Percentiles rank a stretch among this genome's conserved stretches.
These are phyloP conservation scores for Wickerhamomyces xylosicus DNA, from an alignment of 805 yeast species.

Conservation along the genomic window DNA sequence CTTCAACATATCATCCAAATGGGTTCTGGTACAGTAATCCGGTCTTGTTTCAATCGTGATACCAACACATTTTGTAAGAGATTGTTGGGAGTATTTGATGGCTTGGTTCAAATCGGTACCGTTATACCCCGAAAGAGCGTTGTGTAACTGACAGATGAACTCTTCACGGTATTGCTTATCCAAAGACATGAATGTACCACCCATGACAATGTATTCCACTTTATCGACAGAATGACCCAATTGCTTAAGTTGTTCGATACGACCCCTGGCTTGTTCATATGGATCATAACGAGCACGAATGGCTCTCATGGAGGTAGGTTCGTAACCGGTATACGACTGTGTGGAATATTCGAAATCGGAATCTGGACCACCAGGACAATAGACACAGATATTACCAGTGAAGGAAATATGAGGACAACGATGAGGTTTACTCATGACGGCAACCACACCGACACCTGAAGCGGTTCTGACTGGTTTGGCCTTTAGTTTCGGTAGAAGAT, in stretches of 20 bases:
- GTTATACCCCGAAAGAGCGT: conserved; percentile 88
- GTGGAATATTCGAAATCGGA: conserved; percentile 97
- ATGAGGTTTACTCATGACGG: conserved; percentile 99
- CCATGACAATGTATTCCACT: conserved; percentile 97
- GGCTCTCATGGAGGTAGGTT: conserved; percentile 99
- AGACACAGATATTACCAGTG: conserved; percentile 97
- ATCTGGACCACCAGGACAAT: conserved; percentile 99
- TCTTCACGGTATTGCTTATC: conserved; percentile 84
- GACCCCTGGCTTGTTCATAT: conserved; percentile 95
- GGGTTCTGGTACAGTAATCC: conserved; percentile 95
- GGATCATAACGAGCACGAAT: conserved; percentile 97
- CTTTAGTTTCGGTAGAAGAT: conserved; percentile 81
- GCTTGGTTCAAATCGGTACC: conserved; percentile 88
- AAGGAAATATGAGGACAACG: conserved; percentile 98
- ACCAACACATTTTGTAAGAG: conserved; percentile 95
- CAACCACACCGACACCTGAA: conserved; percentile 97
- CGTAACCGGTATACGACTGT: conserved; percentile 96
- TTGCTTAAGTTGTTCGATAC: conserved; percentile 91
- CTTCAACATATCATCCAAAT: conserved; percentile 86
- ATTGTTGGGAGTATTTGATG: conserved; percentile 81
- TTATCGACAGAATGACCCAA: conserved; percentile 95
- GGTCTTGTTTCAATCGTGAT: conserved; percentile 98
- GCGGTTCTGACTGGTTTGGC: conserved; percentile 99
- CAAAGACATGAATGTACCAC: conserved; percentile 96
- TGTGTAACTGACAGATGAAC: conserved; percentile 83